Conservation (phyloP, 768 basidiomycete genomes). For the Mycena rebaudengoi region DNA sequence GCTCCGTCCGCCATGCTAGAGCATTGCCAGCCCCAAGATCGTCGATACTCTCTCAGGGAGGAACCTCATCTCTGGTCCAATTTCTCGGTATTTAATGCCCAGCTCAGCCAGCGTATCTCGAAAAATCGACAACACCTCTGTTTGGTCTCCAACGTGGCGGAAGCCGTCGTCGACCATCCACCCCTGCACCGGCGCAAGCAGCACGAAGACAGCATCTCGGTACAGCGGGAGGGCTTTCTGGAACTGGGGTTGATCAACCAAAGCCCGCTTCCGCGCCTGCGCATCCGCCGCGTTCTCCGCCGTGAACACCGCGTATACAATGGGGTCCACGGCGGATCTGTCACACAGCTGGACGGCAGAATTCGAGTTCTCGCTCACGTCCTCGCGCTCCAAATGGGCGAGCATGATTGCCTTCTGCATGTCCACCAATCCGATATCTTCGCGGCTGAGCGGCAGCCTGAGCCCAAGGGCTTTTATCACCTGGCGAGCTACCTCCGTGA, state of each 20-base stretch:
- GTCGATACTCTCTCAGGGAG: slow-evolving; percentile 46
- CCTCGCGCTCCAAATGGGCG: slow-evolving; percentile 59
- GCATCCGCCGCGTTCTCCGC: slow-evolving; percentile 48
- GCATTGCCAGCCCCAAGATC: slow-evolving; percentile 5
- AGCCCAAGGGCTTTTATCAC: slow-evolving; percentile 65
- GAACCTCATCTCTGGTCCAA: slow-evolving; percentile 54
- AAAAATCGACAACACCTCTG: slow-evolving; percentile 48
- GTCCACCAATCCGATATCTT: slow-evolving; percentile 55
- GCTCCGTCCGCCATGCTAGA: no score
- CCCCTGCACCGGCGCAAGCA: slow-evolving; percentile 62
- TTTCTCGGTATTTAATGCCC: slow-evolving; percentile 51
- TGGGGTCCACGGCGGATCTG: slow-evolving; percentile 69
- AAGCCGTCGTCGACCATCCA: slow-evolving; percentile 75
- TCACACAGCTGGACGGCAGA: slow-evolving; percentile 59
- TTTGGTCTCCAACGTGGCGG: slow-evolving; percentile 60
- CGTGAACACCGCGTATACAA: slow-evolving; percentile 67
- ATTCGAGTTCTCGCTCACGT: slow-evolving; percentile 42
- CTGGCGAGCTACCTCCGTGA: slow-evolving; percentile 69
- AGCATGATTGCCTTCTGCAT: slow-evolving; percentile 74
- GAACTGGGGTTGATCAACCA: slow-evolving; percentile 50
- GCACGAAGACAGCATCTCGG: slow-evolving; percentile 56
- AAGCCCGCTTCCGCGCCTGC: slow-evolving; percentile 37
- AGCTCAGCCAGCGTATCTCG: slow-evolving; percentile 49
- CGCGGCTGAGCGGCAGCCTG: no score
- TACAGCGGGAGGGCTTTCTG: slow-evolving; percentile 52